Evolutionary conservation across 2,329 filamentous ascomycete species (phyloP).

Genomic region (Fusarium sp.): DNA sequence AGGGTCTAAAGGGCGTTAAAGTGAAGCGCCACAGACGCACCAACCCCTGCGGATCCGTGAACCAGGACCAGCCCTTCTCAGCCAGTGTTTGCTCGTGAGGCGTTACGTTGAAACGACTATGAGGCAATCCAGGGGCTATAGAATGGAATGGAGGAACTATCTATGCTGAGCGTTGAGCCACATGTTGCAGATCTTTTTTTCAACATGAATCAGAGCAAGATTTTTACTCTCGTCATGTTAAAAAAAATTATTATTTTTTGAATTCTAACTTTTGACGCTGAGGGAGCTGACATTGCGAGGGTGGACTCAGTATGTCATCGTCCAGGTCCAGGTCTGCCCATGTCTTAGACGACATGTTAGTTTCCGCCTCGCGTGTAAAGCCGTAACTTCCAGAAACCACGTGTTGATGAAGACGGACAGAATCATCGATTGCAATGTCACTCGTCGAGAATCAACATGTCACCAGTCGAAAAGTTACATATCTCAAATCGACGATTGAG

Average conservation of each 20-base stretch:
- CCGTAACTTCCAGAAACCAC: neutral
- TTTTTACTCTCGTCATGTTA: conserved; percentile 1
- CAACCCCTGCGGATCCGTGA: conserved; percentile 9
- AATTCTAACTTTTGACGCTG: neutral
- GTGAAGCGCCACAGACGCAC: conserved; percentile 27
- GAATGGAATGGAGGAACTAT: conserved; percentile 20
- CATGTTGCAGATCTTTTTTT: conserved; percentile 9
- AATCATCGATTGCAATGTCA: neutral
- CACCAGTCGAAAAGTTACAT: neutral
- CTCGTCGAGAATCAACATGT: neutral
- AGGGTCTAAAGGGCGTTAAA: conserved; percentile 27
- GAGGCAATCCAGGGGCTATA: conserved; percentile 4
- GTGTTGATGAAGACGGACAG: neutral
- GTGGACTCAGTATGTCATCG: neutral
- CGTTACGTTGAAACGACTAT: conserved; percentile 26
- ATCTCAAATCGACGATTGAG: neutral
- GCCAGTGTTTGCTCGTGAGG: neutral
- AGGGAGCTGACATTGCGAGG: neutral
- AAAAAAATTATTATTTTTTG: neutral
- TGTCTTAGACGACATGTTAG: neutral
- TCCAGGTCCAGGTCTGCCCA: neutral
- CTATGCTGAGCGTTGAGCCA: conserved; percentile 33
- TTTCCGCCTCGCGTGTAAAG: neutral
- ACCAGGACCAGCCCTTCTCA: neutral
- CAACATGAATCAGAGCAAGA: conserved; percentile 15